Conservation (phyloP, 305 asterid genomes). For the Stenogyne calaminthoides region DNA sequence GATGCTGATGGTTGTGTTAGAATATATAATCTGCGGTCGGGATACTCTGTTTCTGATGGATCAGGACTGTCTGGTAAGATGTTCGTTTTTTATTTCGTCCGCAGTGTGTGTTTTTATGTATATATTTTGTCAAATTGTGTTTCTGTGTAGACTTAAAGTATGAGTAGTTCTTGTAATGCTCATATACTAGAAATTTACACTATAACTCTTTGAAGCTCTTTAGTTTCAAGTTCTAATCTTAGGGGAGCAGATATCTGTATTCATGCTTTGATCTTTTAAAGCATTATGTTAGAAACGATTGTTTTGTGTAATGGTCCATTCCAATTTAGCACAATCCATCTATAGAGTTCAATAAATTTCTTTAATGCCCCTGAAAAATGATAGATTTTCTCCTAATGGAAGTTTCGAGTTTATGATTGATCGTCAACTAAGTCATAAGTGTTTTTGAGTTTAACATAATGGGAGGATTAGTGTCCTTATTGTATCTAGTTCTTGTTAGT, state of each 20-base stretch:
- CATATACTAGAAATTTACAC: neutral
- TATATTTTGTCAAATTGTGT: neutral
- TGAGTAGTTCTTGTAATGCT: neutral
- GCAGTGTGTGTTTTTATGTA: too few species aligned
- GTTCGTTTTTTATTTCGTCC: neutral
- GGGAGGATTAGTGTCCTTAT: neutral
- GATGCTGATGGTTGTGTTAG: slow-evolving; percentile 87
- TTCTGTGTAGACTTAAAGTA: neutral
- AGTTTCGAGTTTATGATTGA: neutral
- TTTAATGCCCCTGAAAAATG: neutral
- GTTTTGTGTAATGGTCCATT: neutral
- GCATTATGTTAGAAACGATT: neutral
- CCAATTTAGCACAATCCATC: neutral
- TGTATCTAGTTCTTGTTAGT: neutral
- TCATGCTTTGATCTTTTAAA: neutral
- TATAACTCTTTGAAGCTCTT: neutral
- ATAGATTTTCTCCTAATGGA: neutral
- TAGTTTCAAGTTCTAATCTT: neutral
- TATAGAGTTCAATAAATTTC: neutral
- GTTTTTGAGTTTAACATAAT: neutral
- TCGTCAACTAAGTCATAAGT: neutral
- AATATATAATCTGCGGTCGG: slow-evolving; percentile 52
- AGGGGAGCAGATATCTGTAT: neutral
- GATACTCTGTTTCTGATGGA: slow-evolving; percentile 32
- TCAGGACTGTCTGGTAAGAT: slow-evolving; percentile 45